These are phyloP conservation scores for Hypoxylon sp. DNA, from an alignment of 2,329 filamentous ascomycete species.

Conservation along the genomic window DNA sequence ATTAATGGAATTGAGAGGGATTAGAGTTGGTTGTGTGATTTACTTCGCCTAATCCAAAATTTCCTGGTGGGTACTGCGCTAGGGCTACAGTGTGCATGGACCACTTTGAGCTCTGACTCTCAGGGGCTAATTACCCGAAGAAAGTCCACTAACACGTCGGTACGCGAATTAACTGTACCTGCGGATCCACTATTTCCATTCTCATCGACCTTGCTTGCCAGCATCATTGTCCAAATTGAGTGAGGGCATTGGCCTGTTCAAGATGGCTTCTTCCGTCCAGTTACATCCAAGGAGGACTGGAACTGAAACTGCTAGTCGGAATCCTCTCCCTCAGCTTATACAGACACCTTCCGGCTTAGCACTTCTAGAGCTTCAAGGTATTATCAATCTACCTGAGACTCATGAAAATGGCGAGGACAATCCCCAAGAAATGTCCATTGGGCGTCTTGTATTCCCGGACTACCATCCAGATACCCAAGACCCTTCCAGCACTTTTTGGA, in stretches of 20 bases:
- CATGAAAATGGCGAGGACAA: constrained; percentile 55
- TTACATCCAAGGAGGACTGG: constrained; percentile 59
- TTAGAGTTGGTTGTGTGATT: constrained; percentile 49
- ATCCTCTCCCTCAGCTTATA: constrained; percentile 83
- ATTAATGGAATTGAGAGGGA: constrained; percentile 38
- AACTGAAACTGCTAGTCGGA: constrained; percentile 49
- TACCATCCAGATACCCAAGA: constrained; percentile 70
- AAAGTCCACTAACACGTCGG: constrained; percentile 34
- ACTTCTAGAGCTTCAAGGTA: constrained; percentile 92
- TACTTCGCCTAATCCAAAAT: constrained; percentile 54
- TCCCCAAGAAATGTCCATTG: constrained; percentile 68
- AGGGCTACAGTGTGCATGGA: constrained; percentile 50
- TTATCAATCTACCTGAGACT: constrained; percentile 78
- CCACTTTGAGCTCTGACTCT: constrained; percentile 32
- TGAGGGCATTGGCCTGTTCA: constrained; percentile 11
- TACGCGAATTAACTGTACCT: constrained; percentile 17
- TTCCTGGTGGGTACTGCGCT: constrained; percentile 47
- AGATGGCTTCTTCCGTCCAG: constrained; percentile 56
- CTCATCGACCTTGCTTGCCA: not conserved
- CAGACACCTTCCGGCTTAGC: constrained; percentile 92
- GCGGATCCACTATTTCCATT: constrained; percentile 13
- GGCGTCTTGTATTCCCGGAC: constrained; percentile 83
- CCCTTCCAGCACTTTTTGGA: constrained; percentile 78
- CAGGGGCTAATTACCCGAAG: constrained; percentile 33
- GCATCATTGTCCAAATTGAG: not conserved